Evolutionary conservation across 768 basidiomycete genomes (phyloP).

Genomic region (Lactarius trivialis): DNA sequence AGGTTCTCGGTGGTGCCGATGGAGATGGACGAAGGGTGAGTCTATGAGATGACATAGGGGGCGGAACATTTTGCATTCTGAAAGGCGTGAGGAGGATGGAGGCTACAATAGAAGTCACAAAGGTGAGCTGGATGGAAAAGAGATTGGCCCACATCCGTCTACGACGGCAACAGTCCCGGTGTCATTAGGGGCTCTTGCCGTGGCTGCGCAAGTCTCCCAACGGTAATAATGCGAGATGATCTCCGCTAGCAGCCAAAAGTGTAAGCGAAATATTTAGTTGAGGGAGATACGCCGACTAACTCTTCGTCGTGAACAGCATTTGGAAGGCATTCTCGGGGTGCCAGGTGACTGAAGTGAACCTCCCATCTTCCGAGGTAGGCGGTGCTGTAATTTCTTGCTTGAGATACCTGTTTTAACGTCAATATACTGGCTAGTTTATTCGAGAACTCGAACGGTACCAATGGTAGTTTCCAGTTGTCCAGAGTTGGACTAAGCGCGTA

Average conservation of each 20-base stretch:
- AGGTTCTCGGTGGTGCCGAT: conserved; percentile 40
- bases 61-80: conserved; percentile 90
- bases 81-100: conserved; percentile 84
- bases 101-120: conserved; percentile 37
- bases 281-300: conserved; percentile 38
- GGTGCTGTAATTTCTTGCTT: conserved; percentile 78
- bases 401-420: conserved; percentile 58
- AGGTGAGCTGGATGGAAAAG: neutral
- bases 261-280: neutral
- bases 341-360: conserved; percentile 77
- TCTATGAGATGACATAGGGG: conserved; percentile 82
- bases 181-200: conserved; percentile 54
- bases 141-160: conserved; percentile 67
- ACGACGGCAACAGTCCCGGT: conserved; percentile 84
- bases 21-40: conserved; percentile 29
- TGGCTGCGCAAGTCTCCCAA: conserved; percentile 74
- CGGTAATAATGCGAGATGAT: conserved; percentile 56
- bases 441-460: conserved; percentile 45
- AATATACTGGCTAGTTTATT: neutral
- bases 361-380: conserved; percentile 31
- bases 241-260: conserved; percentile 33
- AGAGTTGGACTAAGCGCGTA: conserved; percentile 70
- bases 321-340: conserved; percentile 74
- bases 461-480: conserved; percentile 92
- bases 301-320: conserved; percentile 57